Base-by-base conservation (phyloP, 1,284 basidiomycete species). In the Tranzscheliella williamsii region DNA sequence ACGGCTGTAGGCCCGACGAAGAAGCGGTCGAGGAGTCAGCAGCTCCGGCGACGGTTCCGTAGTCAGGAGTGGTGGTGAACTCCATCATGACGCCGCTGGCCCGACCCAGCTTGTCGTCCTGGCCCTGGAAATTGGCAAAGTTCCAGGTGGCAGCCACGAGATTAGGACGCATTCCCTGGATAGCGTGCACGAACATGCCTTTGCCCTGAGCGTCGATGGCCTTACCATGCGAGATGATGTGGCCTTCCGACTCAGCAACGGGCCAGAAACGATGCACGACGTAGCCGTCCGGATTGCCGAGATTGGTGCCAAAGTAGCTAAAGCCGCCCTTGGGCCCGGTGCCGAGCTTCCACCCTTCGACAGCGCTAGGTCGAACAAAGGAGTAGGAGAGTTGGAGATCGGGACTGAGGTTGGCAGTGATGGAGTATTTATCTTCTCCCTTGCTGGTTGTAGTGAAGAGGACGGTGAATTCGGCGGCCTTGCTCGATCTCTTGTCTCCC, bases 131-230 rank as follows among this genome's bases (percentile, higher is more conserved):
- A 80, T 90, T 85, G 42, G 83, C 87, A 81, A 98, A 99, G 82
- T 97, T 97, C 95, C 95, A 99, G 18, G 87, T 82, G 15, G 90
- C 82, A 4, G 95, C 95, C 58, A 96, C 86, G 46, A 92, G 84
- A 79, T 99, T 91, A 43, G 93, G 91, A 9, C 92, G 85, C 91
- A 99, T 96, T 72, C 93, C 94, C 79, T 98, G 95, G 78, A 98
- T 94, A 22, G 95, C 94, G 79, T 95, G 90, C 18, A 95, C 84
- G 76, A 96, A 88, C 86, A 92, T 90, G 29, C 90, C 93, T n/a
- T 85, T 82, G 32, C 90, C 92, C 27, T 84, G 82, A 32, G 87
- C 82, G 30, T 85, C 77, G 50, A 84, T 80, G 15, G 87, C 71
- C 42, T 84, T 79, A 27, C 91, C 92, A 37, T 87, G 83, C 64